A percentile compares a stretch with the other conserved stretches of the same genome.
These are phyloP conservation scores for Candida saitoana DNA, from an alignment of 805 yeast genomes.

Conservation along the genomic window DNA sequence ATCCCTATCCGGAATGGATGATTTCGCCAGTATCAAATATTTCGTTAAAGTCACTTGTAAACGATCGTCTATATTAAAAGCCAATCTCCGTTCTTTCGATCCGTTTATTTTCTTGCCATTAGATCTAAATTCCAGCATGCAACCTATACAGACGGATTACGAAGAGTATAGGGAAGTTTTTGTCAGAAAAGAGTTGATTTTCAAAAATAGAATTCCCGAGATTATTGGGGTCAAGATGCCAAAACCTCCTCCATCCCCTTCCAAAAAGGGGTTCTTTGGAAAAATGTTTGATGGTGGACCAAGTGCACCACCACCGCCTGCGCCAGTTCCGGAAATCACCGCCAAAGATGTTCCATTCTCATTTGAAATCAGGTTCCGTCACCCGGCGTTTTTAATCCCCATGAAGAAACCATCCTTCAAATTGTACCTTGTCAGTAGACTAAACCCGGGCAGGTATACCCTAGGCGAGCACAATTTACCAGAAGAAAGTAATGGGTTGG, in stretches of 20 bases:
- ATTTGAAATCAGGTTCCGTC: slow-evolving; percentile 47
- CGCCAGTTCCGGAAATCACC: slow-evolving; percentile 19
- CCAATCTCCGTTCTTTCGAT: slow-evolving; percentile 43
- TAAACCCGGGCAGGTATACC: slow-evolving; percentile 27
- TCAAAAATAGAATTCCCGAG: slow-evolving; percentile 40
- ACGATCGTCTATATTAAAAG: slow-evolving; percentile 44
- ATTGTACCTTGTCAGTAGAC: slow-evolving; percentile 25
- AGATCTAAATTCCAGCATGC: slow-evolving; percentile 28
- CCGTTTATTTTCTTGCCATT: slow-evolving; percentile 56
- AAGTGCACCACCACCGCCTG: slow-evolving; percentile 10
- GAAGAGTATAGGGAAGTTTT: slow-evolving; percentile 40
- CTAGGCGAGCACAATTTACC: slow-evolving; percentile 27
- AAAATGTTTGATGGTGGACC: slow-evolving; percentile 21
- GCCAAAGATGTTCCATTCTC: slow-evolving; percentile 36
- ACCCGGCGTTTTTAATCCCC: slow-evolving; percentile 47
- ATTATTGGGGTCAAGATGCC: slow-evolving; percentile 35
- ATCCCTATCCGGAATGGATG: slow-evolving; percentile 27
- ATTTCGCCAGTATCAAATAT: slow-evolving; percentile 43
- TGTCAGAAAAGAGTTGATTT: slow-evolving; percentile 38
- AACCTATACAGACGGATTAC: slow-evolving; percentile 16
- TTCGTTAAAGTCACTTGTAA: slow-evolving; percentile 61
- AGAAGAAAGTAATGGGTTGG: slow-evolving; percentile 46
- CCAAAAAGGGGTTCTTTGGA: slow-evolving; percentile 25
- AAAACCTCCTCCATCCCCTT: slow-evolving; percentile 13
- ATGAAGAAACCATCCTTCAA: slow-evolving; percentile 33